Evolutionary conservation across 345 rosid species (phyloP).

Genomic region (Psidium guajava): DNA sequence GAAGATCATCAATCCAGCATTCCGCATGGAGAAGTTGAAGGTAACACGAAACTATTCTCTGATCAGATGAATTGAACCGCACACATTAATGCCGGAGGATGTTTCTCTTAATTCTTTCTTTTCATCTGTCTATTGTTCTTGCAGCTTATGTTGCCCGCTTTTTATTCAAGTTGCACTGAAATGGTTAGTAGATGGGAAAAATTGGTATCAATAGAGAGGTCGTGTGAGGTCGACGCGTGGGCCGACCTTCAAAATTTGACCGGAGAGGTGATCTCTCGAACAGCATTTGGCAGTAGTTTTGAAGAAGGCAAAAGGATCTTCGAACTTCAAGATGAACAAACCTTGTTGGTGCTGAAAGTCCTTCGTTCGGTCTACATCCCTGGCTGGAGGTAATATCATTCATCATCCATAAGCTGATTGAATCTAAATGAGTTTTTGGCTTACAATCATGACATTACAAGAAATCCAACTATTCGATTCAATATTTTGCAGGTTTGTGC

Average conservation of each 20-base stretch:
- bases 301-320: slow-evolving; percentile 29
- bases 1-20: slow-evolving; percentile 21
- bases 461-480: not conserved
- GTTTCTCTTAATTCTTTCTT: not conserved
- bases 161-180: slow-evolving; percentile 10
- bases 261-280: slow-evolving; percentile 28
- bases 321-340: slow-evolving; percentile 16
- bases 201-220: slow-evolving; percentile 7
- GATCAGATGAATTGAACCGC: not conserved
- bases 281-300: slow-evolving; percentile 29
- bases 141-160: slow-evolving; percentile 17
- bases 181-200: slow-evolving; percentile 17
- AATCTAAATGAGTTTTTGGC: not conserved
- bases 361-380: not conserved
- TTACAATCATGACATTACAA: not conserved
- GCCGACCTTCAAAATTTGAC: slow-evolving; percentile 20
- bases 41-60: not conserved
- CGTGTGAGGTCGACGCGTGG: slow-evolving; percentile 26
- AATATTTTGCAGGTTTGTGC: not conserved
- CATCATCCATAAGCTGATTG: not conserved
- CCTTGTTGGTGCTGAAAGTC: not conserved
- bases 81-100: slow-evolving; percentile 5
- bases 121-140: not conserved
- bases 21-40: slow-evolving; percentile 41
- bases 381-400: not conserved